A percentile compares a stretch with the other conserved stretches of the same genome.
Conservation (phyloP, 1,139 yeast species). For the Blastobotrys serpentis region DNA sequence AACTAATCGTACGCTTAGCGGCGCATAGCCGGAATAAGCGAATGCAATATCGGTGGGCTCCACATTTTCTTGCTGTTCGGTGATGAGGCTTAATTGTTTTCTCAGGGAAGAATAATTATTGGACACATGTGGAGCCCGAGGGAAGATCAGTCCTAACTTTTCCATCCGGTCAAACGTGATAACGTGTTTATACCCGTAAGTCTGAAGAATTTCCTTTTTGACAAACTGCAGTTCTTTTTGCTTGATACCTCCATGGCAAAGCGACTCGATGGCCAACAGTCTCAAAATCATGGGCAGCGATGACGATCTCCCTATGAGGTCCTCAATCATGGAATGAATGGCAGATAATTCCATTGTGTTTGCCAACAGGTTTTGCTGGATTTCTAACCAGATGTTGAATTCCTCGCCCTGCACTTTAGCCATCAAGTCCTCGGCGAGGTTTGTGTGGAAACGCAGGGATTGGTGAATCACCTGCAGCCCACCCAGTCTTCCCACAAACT, state of each 20-base stretch:
- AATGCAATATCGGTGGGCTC: constrained; percentile 38
- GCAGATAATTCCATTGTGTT: constrained; percentile 54
- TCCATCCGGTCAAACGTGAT: constrained; percentile 43
- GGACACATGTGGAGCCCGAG: constrained; percentile 38
- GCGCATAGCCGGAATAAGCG: constrained; percentile 49
- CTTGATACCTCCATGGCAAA: constrained; percentile 63
- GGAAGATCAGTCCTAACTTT: constrained; percentile 41
- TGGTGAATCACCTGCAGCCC: constrained; percentile 67
- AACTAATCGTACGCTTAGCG: constrained; percentile 44
- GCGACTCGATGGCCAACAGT: constrained; percentile 53
- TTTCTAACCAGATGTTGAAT: constrained; percentile 58
- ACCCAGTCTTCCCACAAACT: constrained; percentile 69
- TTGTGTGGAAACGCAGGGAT: constrained; percentile 70
- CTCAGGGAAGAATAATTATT: constrained; percentile 30
- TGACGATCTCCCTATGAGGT: constrained; percentile 48
- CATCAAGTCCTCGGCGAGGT: constrained; percentile 68
- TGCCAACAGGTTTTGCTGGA: constrained; percentile 72
- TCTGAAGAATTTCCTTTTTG: constrained; percentile 51
- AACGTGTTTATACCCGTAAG: constrained; percentile 57
- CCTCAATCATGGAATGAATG: constrained; percentile 49
- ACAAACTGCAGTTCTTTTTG: constrained; percentile 56
- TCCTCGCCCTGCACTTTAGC: constrained; percentile 48
- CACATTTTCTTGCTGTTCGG: constrained; percentile 35
- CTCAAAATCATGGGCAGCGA: constrained; percentile 47
- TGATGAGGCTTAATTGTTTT: constrained; percentile 32